A percentile compares a stretch with the other conserved stretches of the same genome.
Conservation (phyloP, 2,329 filamentous ascomycete genomes). For the Penicillium griseofulvum region DNA sequence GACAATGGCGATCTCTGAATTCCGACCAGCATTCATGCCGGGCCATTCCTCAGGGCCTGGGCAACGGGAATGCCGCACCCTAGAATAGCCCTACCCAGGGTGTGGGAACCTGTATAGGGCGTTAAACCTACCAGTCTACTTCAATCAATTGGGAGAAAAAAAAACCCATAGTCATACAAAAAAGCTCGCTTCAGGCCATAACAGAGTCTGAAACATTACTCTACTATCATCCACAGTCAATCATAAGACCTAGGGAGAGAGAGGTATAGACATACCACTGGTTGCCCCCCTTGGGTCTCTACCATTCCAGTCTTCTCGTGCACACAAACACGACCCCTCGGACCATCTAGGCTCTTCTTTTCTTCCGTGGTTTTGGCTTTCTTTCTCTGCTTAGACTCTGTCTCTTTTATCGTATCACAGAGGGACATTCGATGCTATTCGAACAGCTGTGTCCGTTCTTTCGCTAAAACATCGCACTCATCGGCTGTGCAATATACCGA, state of each 20-base stretch:
- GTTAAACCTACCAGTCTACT: not conserved
- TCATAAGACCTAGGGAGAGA: not conserved
- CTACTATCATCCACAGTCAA: not conserved
- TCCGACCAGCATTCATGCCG: constrained; percentile 23
- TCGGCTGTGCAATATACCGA: constrained; percentile 10
- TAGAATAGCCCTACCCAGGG: constrained; percentile 8
- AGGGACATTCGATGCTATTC: constrained; percentile 57
- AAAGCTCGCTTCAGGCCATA: not conserved
- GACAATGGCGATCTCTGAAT: constrained; percentile 15
- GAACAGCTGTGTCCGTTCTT: constrained; percentile 27
- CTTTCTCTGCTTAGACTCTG: constrained; percentile 13
- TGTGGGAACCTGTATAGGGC: not conserved
- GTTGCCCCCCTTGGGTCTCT: constrained; percentile 22
- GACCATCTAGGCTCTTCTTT: constrained; percentile 26
- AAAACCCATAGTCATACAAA: no score
- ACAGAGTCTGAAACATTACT: not conserved
- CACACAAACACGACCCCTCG: constrained; percentile 23
- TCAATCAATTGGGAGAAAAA: not conserved
- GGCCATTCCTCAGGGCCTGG: constrained; percentile 22
- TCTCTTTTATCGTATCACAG: constrained; percentile 8
- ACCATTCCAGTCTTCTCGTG: constrained; percentile 24
- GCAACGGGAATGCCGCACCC: constrained; percentile 18
- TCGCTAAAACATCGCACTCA: constrained; percentile 13
- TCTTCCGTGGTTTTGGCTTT: constrained; percentile 13
- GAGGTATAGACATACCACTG: constrained; percentile 20